Conservation (phyloP, 192 early-diverging fungal species). For the Linnemannia elongata region DNA sequence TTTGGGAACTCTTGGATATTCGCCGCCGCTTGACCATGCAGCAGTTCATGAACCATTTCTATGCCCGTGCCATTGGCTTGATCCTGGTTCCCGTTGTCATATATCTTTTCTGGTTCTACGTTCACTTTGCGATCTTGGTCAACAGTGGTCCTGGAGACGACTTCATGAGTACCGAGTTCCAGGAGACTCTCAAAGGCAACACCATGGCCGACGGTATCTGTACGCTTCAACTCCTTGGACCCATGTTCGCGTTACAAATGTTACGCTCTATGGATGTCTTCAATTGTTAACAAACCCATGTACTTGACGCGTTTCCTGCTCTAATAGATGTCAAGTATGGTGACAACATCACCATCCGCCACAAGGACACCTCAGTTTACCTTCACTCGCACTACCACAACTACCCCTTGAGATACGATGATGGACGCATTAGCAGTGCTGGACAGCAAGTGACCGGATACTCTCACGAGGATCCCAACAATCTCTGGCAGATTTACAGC, state of each 20-base stretch:
- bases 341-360: constrained; percentile 84
- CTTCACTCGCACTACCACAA: constrained; percentile 83
- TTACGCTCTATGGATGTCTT: too few relatives aligned
- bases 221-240: constrained; percentile 18
- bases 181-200: constrained; percentile 85
- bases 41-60: constrained; percentile 85
- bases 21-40: constrained; percentile 78
- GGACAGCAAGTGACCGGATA: constrained; percentile 95
- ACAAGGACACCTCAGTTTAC: constrained; percentile 79
- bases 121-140: constrained; percentile 91
- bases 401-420: constrained; percentile 94
- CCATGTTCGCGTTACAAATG: not conserved
- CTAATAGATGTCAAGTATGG: constrained; percentile 81
- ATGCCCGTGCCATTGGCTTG: constrained; percentile 84
- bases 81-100: constrained; percentile 84
- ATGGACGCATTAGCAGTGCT: constrained; percentile 86
- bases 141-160: constrained; percentile 91
- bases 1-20: constrained; percentile 94
- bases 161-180: constrained; percentile 93
- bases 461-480: constrained; percentile 80
- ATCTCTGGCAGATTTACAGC: constrained; percentile 68
- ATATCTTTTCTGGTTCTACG: constrained; percentile 90
- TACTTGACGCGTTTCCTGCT: not conserved
- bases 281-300: not conserved
- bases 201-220: constrained; percentile 72